Percentiles rank a stretch among this genome's conserved stretches.
phyloP scores from a whole-genome alignment of 75 land plant genomes.

The Selaginella tamariscina region DNA sequence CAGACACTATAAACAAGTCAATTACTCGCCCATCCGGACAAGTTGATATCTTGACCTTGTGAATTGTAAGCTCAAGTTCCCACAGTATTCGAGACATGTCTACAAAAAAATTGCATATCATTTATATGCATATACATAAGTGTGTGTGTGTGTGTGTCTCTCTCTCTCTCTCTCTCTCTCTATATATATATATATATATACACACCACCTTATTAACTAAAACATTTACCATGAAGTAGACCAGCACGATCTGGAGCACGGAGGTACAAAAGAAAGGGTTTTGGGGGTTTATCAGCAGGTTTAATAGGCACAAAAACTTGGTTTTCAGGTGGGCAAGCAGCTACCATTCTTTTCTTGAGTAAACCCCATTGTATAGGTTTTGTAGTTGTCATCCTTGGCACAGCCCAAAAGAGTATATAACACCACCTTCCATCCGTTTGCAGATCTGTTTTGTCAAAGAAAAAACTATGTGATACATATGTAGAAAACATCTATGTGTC shows the following conservation, averaged over 20 bases:
- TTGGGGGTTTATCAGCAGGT: conserved; percentile 14
- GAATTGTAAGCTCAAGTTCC: conserved; percentile 63
- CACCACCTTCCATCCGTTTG: conserved; percentile 93
- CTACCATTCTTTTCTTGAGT: conserved; percentile 49
- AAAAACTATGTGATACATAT: background rate
- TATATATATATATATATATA: background rate
- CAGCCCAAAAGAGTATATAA: conserved; percentile 57
- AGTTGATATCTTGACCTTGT: conserved; percentile 63
- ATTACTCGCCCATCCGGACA: conserved; percentile 61
- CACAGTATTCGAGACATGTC: conserved; percentile 58
- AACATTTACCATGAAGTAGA: conserved; percentile 48
- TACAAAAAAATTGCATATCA: conserved; percentile 22
- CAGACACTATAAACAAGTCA: conserved; percentile 63
- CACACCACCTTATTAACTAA: background rate
- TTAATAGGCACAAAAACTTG: conserved; percentile 15
- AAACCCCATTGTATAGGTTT: conserved; percentile 40
- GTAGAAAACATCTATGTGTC: background rate
- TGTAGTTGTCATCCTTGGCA: conserved; percentile 24
- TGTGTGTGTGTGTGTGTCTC: no score
- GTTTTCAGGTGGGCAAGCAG: conserved; percentile 44
- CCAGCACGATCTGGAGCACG: conserved; percentile 46
- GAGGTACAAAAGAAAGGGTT: conserved; percentile 43
- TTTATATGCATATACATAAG: no score
- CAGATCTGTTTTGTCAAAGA: conserved; percentile 36
- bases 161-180: no score